Conservation (phyloP, 2,329 filamentous ascomycete genomes). For the Aspergillus neotritici region DNA sequence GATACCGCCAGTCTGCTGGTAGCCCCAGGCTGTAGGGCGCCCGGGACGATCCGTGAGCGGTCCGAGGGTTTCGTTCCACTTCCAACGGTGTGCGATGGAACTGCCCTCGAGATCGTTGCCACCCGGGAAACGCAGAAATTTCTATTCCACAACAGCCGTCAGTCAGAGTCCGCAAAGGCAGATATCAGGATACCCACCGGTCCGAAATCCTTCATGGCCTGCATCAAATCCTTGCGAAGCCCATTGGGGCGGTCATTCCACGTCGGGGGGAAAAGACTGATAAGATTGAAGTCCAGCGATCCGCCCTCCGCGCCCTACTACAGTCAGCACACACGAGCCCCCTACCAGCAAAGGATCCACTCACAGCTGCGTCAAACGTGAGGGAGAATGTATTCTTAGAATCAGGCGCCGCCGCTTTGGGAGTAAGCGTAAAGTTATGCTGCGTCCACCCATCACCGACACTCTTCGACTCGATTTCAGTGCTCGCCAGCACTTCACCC, state of each 20-base stretch:
- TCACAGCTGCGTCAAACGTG: slow-evolving; percentile 43
- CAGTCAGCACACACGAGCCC: not conserved
- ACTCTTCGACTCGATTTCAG: slow-evolving; percentile 30
- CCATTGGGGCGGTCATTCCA: slow-evolving; percentile 51
- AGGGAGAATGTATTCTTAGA: slow-evolving; percentile 49
- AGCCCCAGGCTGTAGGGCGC: slow-evolving; percentile 37
- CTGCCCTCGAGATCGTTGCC: slow-evolving; percentile 48
- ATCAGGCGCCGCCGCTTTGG: slow-evolving; percentile 18
- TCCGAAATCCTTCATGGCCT: slow-evolving; percentile 30
- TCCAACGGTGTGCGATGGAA: slow-evolving; percentile 35
- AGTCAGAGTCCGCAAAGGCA: not conserved
- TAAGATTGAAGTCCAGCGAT: slow-evolving; percentile 48
- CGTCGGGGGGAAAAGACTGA: slow-evolving; percentile 51
- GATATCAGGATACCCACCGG: slow-evolving; percentile 12
- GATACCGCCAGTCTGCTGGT: slow-evolving; percentile 42
- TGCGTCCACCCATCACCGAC: slow-evolving; percentile 35
- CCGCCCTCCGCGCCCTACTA: slow-evolving; percentile 30
- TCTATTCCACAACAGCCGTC: slow-evolving; percentile 34
- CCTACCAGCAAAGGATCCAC: not conserved
- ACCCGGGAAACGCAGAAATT: slow-evolving; percentile 48
- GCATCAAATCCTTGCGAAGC: slow-evolving; percentile 46
- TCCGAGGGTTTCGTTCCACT: slow-evolving; percentile 50
- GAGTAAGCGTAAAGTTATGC: slow-evolving; percentile 33
- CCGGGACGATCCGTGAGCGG: slow-evolving; percentile 46
- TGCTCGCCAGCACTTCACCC: slow-evolving; percentile 32